Evolutionary conservation across 768 basidiomycete species (phyloP), one percentile per base, ranked within the genome.

Genomic region (Phaffia australis): DNA sequence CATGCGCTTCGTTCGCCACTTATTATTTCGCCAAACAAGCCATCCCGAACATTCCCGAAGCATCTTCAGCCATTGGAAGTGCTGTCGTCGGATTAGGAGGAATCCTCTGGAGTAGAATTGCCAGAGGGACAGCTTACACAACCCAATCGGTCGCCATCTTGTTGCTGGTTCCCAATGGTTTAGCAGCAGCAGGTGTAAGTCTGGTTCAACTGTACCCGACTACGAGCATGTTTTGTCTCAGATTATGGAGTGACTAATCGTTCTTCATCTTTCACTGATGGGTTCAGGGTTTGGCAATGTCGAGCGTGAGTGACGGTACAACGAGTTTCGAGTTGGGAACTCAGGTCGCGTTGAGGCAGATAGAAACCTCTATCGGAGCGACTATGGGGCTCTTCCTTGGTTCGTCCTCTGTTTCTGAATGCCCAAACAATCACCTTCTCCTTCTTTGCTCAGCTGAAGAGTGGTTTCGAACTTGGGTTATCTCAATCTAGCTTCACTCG

Each of bases 41-140:
- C 15, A 16, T 69, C 6, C 47, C 56, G 0, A 51, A 55, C n/a
- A 35, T 63, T n/a, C 62, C 67, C 16, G 67, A 64, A 19, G 63
- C 59, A 15, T 56, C 58, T 14, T 65, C 29, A 8, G 67, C 67
- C 4, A 64, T 69, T 57, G 62, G 49, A 19, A 54, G 62, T 11
- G 56, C 49, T 52, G 56, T 47, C 23, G 61, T 69, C 50, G 67
- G 67, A 0, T 25, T 69, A 18, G 18, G 48, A 2, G 67, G 67
- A 1, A 58, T 57, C 2, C 63, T 69, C 1, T 69, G 63, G 62
- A 52, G 49, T 9, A 48, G 67, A 19, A 18, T 69, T n/a, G 67
- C 67, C 5, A 49, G 67, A 51, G 67, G 67, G 11, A 69, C 67
- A 1, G 67, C 67, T 19, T 69, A 54, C 56, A 69, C 67, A 15